Evolutionary conservation across 73 alveolate genomes (phyloP).

Genomic region (Paramecium caudatum): DNA sequence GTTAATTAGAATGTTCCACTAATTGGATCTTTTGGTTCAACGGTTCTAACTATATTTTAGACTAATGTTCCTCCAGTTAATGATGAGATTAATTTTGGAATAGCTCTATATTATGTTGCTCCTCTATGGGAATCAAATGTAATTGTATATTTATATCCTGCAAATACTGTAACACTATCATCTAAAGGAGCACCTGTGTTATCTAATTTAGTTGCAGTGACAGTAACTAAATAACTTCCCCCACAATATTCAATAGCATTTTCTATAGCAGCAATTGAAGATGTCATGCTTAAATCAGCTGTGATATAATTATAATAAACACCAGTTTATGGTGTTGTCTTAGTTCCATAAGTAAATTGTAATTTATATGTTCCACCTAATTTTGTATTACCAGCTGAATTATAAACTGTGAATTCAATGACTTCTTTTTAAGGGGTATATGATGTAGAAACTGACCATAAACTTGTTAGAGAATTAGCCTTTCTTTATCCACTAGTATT

Average conservation of each 20-base stretch:
- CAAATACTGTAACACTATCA: not conserved
- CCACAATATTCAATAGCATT: not conserved
- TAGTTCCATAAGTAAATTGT: not conserved
- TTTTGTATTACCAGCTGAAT: conserved; percentile 18
- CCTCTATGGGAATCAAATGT: conserved; percentile 50
- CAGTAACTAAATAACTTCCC: not conserved
- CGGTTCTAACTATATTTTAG: not conserved
- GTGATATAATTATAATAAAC: not conserved
- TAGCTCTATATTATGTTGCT: not conserved
- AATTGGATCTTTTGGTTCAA: conserved; percentile 22
- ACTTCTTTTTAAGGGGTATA: conserved; percentile 59
- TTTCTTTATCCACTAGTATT: not conserved
- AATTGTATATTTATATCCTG: conserved; percentile 53
- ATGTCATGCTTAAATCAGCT: not conserved
- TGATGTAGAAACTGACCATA: not conserved
- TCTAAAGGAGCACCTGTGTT: conserved; percentile 15
- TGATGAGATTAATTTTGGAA: conserved; percentile 10
- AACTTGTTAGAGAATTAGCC: not conserved
- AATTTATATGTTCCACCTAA: conserved; percentile 15
- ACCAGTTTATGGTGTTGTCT: not conserved
- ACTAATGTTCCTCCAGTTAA: not conserved
- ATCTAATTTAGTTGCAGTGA: conserved; percentile 7
- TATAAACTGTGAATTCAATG: not conserved
- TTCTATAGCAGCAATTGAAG: not conserved
- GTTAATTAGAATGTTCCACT: conserved; percentile 1